Base-by-base conservation (phyloP, 495 filamentous ascomycete genomes). In the Talaromyces borbonicus region DNA sequence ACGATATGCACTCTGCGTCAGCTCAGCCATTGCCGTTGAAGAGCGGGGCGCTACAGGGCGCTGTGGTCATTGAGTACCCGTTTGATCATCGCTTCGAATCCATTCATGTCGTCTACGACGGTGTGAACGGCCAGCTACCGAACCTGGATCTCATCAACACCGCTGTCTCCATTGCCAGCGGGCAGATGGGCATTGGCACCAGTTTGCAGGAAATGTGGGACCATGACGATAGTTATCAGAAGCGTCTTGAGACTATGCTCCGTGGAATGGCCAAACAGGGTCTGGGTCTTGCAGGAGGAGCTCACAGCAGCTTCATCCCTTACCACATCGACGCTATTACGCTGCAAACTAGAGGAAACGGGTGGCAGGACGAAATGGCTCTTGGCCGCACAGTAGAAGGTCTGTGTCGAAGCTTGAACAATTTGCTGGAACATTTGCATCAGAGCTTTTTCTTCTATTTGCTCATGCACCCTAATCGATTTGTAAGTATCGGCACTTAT, bases 371-470 rank as follows among this genome's bases (percentile, higher is more conserved):
- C 57, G 92, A 97, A 62, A 96, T 96, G 86, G 83, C 82, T 16
- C 73, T 98, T 53, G 92, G 93, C 7, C 74, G 90, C 26, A 84
- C 88, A 0, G 72, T 97, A 2, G 92, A 98, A 63, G 84, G 87
- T 58, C 71, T 90, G 7, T 93, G 90, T 56, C 74, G 92, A 46
- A 93, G 86, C 55, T 66, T 98, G 61, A 98, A 98, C 65, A 98
- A 98, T 58, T 65, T 98, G 43, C 74, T 98, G 12, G 92, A 98
- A 65, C 89, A 97, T 60, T 77, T 98, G 49, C 92, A 98, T 57
- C 92, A 98, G 69, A 95, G 87, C 57, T 98, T 97, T 73, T 98
- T 98, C 73, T 97, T 98, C 67, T 98, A 98, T 61, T 68, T 98
- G 19, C 77, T 98, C 14, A 88, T 98, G 77, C 81, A 87, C 44